These are phyloP conservation scores for Gossypium raimondii DNA, from an alignment of 345 rosid species.

Conservation along the genomic window DNA sequence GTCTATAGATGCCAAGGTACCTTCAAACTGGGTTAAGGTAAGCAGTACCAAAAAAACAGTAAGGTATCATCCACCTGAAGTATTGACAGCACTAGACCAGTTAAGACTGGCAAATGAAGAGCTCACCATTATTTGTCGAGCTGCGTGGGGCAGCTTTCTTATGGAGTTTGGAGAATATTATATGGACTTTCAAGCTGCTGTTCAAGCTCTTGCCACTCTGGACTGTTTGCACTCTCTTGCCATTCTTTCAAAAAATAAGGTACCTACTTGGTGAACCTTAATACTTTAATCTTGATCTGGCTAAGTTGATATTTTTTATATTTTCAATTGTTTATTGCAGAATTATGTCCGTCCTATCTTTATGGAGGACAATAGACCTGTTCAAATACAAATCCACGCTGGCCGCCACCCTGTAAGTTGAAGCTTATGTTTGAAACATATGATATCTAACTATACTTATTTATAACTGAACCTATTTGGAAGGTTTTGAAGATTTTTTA, in stretches of 20 bases:
- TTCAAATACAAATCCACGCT: constrained; percentile 61
- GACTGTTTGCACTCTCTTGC: constrained; percentile 90
- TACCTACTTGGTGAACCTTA: constrained; percentile 16
- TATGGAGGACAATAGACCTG: constrained; percentile 60
- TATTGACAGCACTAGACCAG: constrained; percentile 64
- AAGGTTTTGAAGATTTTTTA: not conserved
- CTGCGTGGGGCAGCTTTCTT: constrained; percentile 79
- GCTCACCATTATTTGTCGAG: constrained; percentile 56
- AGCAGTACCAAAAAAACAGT: constrained; percentile 79
- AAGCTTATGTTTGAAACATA: not conserved
- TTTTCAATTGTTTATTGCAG: constrained; percentile 38
- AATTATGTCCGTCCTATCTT: constrained; percentile 66
- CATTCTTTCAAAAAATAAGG: constrained; percentile 77
- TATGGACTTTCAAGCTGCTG: constrained; percentile 68
- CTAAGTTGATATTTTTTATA: constrained; percentile 15
- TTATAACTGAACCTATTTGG: not conserved
- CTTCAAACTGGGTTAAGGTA: constrained; percentile 75
- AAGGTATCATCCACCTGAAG: constrained; percentile 95
- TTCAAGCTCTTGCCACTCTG: constrained; percentile 82
- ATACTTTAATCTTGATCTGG: constrained; percentile 8
- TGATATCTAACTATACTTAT: not conserved
- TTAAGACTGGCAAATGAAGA: constrained; percentile 76
- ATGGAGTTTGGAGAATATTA: constrained; percentile 57
- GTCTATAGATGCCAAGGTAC: constrained; percentile 62
- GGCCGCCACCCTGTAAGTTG: constrained; percentile 87